These are phyloP conservation scores for Sphagnum contortum DNA, from an alignment of 225 moss, liverwort and hornwort species.

Conservation along the genomic window DNA sequence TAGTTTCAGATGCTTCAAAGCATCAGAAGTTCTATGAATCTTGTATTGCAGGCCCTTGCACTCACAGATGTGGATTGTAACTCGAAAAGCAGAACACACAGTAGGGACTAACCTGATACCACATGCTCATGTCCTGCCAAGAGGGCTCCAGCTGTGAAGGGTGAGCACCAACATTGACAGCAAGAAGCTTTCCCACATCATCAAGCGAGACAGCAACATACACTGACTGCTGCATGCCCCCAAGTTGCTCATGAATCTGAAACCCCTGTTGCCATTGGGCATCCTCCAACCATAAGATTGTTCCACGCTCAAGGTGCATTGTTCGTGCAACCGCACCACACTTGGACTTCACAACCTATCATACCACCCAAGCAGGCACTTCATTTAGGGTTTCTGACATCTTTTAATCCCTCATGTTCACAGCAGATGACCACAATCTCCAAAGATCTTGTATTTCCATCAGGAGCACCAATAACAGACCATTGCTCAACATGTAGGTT, in stretches of 20 bases:
- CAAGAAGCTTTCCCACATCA: conserved; percentile 75
- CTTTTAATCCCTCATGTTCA: too few species aligned
- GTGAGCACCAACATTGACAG: conserved; percentile 88
- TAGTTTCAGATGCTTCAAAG: too few species aligned
- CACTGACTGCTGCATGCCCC: conserved; percentile 60
- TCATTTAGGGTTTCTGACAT: too few species aligned
- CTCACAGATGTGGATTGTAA: too few species aligned
- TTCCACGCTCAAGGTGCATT: conserved; percentile 84
- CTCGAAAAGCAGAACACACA: too few species aligned
- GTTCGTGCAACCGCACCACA: conserved; percentile 30
- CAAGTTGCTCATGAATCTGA: conserved; percentile 85
- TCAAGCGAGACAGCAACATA: conserved; percentile 91
- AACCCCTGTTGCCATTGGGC: conserved; percentile 98
- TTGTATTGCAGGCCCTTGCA: too few species aligned
- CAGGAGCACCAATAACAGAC: too few species aligned
- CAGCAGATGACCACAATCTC: too few species aligned
- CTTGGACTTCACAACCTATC: conserved; percentile 24
- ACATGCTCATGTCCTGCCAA: conserved; percentile 99
- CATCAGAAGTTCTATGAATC: too few species aligned
- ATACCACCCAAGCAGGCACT: not conserved
- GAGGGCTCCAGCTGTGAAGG: conserved; percentile 95
- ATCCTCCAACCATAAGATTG: conserved; percentile 96
- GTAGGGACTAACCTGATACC: conserved; percentile 59
- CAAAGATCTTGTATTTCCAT: too few species aligned
- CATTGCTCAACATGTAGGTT: too few species aligned